These are phyloP conservation scores for Monosporascus sp. DNA, from an alignment of 2,329 filamentous ascomycete species.

Conservation along the genomic window DNA sequence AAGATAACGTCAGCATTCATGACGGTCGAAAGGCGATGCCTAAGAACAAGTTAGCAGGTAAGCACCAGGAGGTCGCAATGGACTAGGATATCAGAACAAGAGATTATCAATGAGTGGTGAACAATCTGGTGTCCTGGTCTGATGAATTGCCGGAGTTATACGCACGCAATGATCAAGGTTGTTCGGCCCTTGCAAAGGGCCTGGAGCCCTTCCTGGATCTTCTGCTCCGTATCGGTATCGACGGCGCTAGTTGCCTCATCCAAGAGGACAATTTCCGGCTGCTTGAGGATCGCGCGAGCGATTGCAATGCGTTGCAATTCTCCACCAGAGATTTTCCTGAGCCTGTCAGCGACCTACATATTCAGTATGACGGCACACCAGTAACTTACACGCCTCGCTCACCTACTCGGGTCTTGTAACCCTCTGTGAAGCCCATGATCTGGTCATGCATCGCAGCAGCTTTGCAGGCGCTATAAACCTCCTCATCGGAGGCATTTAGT, in stretches of 20 bases:
- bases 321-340: slow-evolving; percentile 57
- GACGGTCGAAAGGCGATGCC: slow-evolving; percentile 65
- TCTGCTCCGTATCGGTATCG: slow-evolving; percentile 63
- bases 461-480: slow-evolving; percentile 45
- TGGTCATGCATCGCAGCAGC: slow-evolving; percentile 50
- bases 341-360: slow-evolving; percentile 7
- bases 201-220: slow-evolving; percentile 58
- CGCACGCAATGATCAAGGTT: slow-evolving; percentile 58
- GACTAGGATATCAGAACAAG: background rate
- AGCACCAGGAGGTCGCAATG: background rate
- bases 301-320: slow-evolving; percentile 64
- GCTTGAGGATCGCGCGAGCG: slow-evolving; percentile 66
- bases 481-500: slow-evolving; percentile 40
- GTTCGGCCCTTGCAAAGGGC: slow-evolving; percentile 56
- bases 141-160: background rate
- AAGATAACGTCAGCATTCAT: slow-evolving; percentile 64
- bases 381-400: slow-evolving; percentile 41
- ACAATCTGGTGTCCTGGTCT: background rate
- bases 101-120: background rate
- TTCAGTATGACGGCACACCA: background rate
- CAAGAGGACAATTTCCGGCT: slow-evolving; percentile 68
- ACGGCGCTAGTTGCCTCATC: slow-evolving; percentile 78
- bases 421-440: slow-evolving; percentile 46
- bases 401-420: slow-evolving; percentile 47
- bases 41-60: slow-evolving; percentile 22